These are phyloP conservation scores for Elongisporangium undulatum DNA, from an alignment of 352 stramenopile species.

Conservation along the genomic window DNA sequence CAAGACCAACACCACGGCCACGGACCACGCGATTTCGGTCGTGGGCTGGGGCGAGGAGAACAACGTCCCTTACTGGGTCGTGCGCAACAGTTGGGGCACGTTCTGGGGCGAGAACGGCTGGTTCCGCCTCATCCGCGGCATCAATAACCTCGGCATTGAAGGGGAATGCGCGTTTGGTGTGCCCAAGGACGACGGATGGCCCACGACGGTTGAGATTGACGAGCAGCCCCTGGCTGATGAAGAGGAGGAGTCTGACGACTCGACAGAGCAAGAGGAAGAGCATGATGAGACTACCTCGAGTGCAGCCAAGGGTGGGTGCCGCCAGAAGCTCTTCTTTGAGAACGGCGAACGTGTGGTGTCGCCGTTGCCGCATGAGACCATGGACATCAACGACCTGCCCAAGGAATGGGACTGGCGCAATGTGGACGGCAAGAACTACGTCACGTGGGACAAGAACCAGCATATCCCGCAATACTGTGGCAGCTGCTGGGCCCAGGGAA, in stretches of 20 bases:
- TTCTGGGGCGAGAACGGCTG: slow-evolving; percentile 96
- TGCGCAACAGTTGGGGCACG: slow-evolving; percentile 94
- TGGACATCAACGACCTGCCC: slow-evolving; percentile 82
- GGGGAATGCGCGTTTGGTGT: slow-evolving; percentile 91
- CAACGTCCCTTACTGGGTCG: slow-evolving; percentile 92
- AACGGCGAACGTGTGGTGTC: slow-evolving; percentile 67
- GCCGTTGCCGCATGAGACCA: slow-evolving; percentile 67
- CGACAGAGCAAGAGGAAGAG: slow-evolving; percentile 16
- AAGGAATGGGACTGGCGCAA: slow-evolving; percentile 94
- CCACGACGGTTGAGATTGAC: slow-evolving; percentile 32
- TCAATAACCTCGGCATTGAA: slow-evolving; percentile 94
- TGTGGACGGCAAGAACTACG: slow-evolving; percentile 91
- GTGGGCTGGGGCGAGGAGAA: slow-evolving; percentile 93
- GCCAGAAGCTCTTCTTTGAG: slow-evolving; percentile 58
- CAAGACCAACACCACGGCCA: slow-evolving; percentile 71
- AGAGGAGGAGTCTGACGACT: slow-evolving; percentile 9
- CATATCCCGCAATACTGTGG: slow-evolving; percentile 95
- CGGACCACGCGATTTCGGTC: slow-evolving; percentile 94
- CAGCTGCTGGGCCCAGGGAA: slow-evolving; percentile 91
- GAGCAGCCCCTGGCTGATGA: slow-evolving; percentile 1
- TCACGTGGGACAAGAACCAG: slow-evolving; percentile 99
- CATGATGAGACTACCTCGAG: slow-evolving; percentile 6
- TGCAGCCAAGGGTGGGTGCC: slow-evolving; percentile 35
- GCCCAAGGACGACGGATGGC: slow-evolving; percentile 75
- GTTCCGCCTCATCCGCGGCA: slow-evolving; percentile 89